phyloP scores from a whole-genome alignment of 495 filamentous ascomycete species.

The Podospora australis region DNA sequence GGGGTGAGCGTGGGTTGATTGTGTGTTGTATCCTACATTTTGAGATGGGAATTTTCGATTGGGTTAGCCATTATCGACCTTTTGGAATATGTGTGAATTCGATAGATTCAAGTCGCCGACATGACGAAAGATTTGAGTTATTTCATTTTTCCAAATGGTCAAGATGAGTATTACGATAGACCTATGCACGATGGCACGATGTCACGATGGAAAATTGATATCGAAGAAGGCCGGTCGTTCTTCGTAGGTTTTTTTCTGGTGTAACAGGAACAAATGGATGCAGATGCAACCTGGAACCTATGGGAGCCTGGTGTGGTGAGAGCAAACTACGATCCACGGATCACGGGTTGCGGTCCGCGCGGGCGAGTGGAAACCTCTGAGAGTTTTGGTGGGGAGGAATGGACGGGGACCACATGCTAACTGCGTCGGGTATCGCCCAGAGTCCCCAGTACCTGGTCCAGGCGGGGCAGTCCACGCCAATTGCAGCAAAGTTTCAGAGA shows the following conservation, averaged over 20 bases:
- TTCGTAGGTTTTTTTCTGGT: background rate
- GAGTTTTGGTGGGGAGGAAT: background rate
- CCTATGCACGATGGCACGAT: too few species aligned
- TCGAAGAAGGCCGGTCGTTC: too few species aligned
- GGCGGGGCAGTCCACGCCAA: background rate
- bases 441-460: constrained; percentile 1
- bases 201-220: too few species aligned
- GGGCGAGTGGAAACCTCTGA: background rate
- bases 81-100: too few species aligned
- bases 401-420: background rate
- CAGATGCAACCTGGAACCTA: too few species aligned
- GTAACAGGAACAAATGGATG: background rate
- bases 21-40: too few species aligned
- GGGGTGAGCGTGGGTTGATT: too few species aligned
- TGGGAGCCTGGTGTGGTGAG: too few species aligned
- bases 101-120: too few species aligned
- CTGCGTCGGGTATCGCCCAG: background rate
- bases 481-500: background rate
- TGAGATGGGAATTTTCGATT: too few species aligned
- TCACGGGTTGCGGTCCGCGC: background rate
- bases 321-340: background rate
- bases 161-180: background rate
- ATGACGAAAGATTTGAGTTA: too few species aligned
- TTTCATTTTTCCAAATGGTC: background rate
- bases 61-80: too few species aligned